phyloP scores from a whole-genome alignment of 805 yeast genomes.

The Saccharomycopsis sp. region DNA sequence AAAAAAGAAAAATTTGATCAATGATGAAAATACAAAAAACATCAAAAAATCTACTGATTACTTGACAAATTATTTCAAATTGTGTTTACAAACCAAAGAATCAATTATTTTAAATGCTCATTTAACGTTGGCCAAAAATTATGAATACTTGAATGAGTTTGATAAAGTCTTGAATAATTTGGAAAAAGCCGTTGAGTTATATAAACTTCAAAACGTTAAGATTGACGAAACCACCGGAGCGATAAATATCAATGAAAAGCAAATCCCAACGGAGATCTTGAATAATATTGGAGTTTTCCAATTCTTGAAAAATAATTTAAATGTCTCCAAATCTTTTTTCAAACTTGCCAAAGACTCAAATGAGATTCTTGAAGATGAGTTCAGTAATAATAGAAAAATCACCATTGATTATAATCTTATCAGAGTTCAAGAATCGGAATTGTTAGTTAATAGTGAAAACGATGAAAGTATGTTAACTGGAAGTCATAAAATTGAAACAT shows the following conservation, averaged over 20 bases:
- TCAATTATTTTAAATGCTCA: slow-evolving; percentile 54
- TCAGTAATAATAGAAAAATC: slow-evolving; percentile 24
- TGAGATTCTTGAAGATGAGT: slow-evolving; percentile 14
- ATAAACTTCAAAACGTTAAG: slow-evolving; percentile 25
- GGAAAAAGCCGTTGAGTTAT: slow-evolving; percentile 46
- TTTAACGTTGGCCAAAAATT: slow-evolving; percentile 55
- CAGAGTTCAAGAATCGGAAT: slow-evolving; percentile 48
- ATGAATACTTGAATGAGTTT: slow-evolving; percentile 51
- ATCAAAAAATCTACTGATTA: slow-evolving; percentile 46
- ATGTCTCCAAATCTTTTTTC: slow-evolving; percentile 48
- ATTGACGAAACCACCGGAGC: slow-evolving; percentile 23
- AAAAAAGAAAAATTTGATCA: slow-evolving; percentile 16
- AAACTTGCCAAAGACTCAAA: slow-evolving; percentile 32
- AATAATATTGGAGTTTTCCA: slow-evolving; percentile 83
- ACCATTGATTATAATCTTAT: slow-evolving; percentile 68
- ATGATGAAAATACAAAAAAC: slow-evolving; percentile 22
- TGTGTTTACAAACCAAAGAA: slow-evolving; percentile 47
- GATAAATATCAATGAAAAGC: slow-evolving; percentile 24
- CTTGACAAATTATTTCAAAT: slow-evolving; percentile 60
- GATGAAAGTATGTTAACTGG: slow-evolving; percentile 4
- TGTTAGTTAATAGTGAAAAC: slow-evolving; percentile 18
- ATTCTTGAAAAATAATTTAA: slow-evolving; percentile 50
- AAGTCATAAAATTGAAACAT: slow-evolving; percentile 16
- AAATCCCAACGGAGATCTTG: slow-evolving; percentile 46
- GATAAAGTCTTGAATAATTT: slow-evolving; percentile 59